Base-by-base conservation (phyloP, 2,329 filamentous ascomycete species). In the Penicillium polonicum region DNA sequence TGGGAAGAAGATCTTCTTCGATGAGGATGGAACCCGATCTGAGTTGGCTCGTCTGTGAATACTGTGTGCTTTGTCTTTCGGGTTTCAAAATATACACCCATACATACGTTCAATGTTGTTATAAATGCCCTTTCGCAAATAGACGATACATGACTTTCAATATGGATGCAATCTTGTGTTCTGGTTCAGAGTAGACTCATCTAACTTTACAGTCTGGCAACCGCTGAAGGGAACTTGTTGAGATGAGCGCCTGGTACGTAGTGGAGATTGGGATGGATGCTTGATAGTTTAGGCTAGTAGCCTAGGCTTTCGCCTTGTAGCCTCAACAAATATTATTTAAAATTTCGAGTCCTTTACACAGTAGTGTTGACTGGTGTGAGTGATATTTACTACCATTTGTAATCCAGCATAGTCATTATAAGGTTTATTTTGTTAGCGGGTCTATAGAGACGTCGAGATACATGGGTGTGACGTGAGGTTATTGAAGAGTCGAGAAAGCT, bases 1-100 rank as follows among this genome's bases (percentile, higher is more conserved):
- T 0, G 83, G 80, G 8, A 76, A 79, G 69, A 84, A 84, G 73
- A 83, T 87, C 33, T 78, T 75, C 51, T 89, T 88, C 65, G 81
- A 86, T 68, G 79, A 83, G 70, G 72, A 70, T 42, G 84, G 84
- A 7, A 76, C 74, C 23, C 72, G 79, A 48, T 68, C 80, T 27
- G 78, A 80, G 56, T 66, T 64, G 59, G 69, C 76, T 23, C 73
- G 66, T 60, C 62, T 79, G 60, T 80, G 72, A 63, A 51, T 35
- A 13, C n/a, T 39, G 17, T 17, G 21, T 46, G n/a, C 12, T 49
- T 6, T 23, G 15, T 9, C 19, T 23, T 17, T 19, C 5, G 31
- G 1, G 1, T 31, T 23, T 23, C 8, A 43, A 27, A 42, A 19
- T 33, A 48, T 48, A 48, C n/a, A 12, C 29, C 29, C 3, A 48